phyloP scores from a whole-genome alignment of 139 green algal genomes.

The Coelastrella sp. region DNA sequence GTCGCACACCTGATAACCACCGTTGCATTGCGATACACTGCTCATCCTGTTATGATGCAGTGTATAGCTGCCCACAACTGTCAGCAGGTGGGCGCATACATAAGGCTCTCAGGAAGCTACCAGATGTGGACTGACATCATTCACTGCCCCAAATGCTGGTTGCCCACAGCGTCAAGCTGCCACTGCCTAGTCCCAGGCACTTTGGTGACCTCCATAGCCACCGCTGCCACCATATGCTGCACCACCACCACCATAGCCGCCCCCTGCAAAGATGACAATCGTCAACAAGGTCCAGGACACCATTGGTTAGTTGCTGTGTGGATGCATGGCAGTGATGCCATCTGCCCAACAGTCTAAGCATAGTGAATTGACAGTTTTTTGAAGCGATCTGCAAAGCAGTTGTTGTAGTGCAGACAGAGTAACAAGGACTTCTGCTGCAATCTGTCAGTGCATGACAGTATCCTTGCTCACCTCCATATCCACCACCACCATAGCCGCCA shows the following conservation, averaged over 20 bases:
- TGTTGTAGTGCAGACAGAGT: too few species aligned
- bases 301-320: not conserved
- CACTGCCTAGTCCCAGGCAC: slow-evolving; percentile 38
- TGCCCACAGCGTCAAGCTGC: slow-evolving; percentile 24
- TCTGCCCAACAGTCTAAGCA: too few species aligned
- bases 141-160: slow-evolving; percentile 37
- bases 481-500: slow-evolving; percentile 56
- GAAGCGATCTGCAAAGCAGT: too few species aligned
- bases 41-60: too few species aligned
- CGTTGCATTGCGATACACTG: not conserved
- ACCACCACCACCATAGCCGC: slow-evolving; percentile 26
- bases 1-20: not conserved
- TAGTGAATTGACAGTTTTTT: too few species aligned
- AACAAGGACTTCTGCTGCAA: too few species aligned
- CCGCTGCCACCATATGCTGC: slow-evolving; percentile 14
- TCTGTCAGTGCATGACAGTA: too few species aligned
- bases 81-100: too few species aligned
- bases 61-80: too few species aligned
- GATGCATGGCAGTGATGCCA: too few species aligned
- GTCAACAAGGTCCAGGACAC: not conserved
- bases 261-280: not conserved
- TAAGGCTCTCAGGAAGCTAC: too few species aligned
- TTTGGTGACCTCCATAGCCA: slow-evolving; percentile 14
- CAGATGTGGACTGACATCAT: not conserved
- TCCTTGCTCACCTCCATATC: slow-evolving; percentile 45